These are phyloP conservation scores for Chalciporus sphaerocephalus DNA, from an alignment of 768 basidiomycete genomes.

Conservation along the genomic window DNA sequence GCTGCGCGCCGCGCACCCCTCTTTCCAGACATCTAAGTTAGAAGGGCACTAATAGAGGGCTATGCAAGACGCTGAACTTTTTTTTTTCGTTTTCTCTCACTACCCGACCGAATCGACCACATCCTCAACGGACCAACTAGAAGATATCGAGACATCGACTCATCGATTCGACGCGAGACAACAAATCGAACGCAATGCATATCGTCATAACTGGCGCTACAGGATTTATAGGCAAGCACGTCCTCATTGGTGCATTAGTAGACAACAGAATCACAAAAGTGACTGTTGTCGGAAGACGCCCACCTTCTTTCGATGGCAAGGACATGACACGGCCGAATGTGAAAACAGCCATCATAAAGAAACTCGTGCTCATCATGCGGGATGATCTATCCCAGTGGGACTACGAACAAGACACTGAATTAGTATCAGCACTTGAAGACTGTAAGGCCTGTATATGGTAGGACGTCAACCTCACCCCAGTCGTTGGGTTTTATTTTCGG, in stretches of 20 bases:
- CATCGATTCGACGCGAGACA: neutral
- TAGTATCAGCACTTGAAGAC: slow-evolving; percentile 19
- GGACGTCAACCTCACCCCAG: neutral
- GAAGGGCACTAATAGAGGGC: too few species aligned
- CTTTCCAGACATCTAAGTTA: too few species aligned
- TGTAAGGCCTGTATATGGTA: slow-evolving; percentile 27
- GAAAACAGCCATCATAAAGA: slow-evolving; percentile 16
- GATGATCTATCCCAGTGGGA: slow-evolving; percentile 26
- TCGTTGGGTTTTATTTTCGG: neutral
- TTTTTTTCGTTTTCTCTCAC: neutral
- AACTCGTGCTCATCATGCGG: slow-evolving; percentile 22
- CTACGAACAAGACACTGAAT: slow-evolving; percentile 22
- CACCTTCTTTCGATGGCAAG: slow-evolving; percentile 21
- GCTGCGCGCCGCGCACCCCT: too few species aligned
- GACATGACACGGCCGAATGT: slow-evolving; percentile 7
- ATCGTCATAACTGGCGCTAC: slow-evolving; percentile 26
- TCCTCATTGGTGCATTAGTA: slow-evolving; percentile 13
- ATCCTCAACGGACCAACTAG: neutral
- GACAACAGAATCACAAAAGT: slow-evolving; percentile 24
- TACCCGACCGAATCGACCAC: neutral
- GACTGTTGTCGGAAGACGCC: slow-evolving; percentile 21
- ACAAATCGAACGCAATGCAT: slow-evolving; percentile 16
- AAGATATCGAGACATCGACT: neutral
- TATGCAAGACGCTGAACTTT: neutral
- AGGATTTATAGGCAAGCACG: slow-evolving; percentile 23